Evolutionary conservation across 768 basidiomycete genomes (phyloP).

Genomic region (Mycena vitilis): DNA sequence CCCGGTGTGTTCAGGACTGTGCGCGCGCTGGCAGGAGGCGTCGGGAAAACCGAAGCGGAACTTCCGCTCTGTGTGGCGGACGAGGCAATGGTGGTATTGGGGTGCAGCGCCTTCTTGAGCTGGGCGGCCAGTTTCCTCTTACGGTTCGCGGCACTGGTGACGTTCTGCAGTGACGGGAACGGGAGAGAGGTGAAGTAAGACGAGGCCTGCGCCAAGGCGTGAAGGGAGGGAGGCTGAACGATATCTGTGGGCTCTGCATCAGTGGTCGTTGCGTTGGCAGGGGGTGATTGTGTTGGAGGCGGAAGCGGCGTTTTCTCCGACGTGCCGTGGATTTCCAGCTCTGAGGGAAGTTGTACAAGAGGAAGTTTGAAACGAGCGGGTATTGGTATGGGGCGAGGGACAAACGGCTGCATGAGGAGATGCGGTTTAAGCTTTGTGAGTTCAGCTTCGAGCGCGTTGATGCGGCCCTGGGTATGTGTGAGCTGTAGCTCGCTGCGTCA

Average conservation of each 20-base stretch:
- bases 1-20: slow-evolving; percentile 31
- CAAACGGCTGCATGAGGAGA: slow-evolving; percentile 69
- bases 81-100: slow-evolving; percentile 19
- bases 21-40: slow-evolving; percentile 21
- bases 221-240: slow-evolving; percentile 22
- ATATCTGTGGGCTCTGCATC: background rate
- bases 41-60: slow-evolving; percentile 3
- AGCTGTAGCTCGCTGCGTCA: slow-evolving; percentile 54
- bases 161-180: slow-evolving; percentile 40
- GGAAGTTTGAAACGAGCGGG: background rate
- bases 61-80: slow-evolving; percentile 15
- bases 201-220: slow-evolving; percentile 36
- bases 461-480: slow-evolving; percentile 64
- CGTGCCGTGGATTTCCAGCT: slow-evolving; percentile 32
- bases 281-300: background rate
- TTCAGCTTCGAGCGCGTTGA: slow-evolving; percentile 71
- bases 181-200: slow-evolving; percentile 41
- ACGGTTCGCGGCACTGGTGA: slow-evolving; percentile 40
- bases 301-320: background rate
- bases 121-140: slow-evolving; percentile 38
- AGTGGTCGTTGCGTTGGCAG: background rate
- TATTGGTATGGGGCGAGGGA: slow-evolving; percentile 10
- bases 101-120: slow-evolving; percentile 36
- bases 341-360: slow-evolving; percentile 37
- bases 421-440: slow-evolving; percentile 74